Evolutionary conservation across 2,329 filamentous ascomycete genomes (phyloP), one percentile per base, ranked within the genome.

Genomic region (Didymella glomerata): DNA sequence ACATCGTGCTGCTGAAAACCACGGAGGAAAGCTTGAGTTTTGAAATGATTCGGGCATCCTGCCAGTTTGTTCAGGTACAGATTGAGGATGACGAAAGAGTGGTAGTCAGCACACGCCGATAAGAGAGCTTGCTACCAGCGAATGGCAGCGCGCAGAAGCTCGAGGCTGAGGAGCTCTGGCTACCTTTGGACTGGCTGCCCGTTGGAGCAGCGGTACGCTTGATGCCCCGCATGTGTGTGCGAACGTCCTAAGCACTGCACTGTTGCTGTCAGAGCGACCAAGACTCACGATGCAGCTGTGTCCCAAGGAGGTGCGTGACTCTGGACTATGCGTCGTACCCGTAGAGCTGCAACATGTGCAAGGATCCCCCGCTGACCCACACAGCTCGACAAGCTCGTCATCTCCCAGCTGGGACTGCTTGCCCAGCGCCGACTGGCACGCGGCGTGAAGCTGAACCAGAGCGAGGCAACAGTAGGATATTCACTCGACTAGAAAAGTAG

Each of bases 321-420:
- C 57, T 40, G 45, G 34, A 14, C 28, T 34, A 8, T 30, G 27
- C 27, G 8, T 7, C 27, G 10, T 7, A 8, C 13, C 41, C 48
- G 34, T 11, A 41, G 32, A n/a, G 32, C 32, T 16, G 11, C n/a
- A 30, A 20, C 34, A 14, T 16, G 4, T 45, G 40, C 38, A 50
- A 18, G 53, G 47, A 30, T 30, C 53, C 58, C 34, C 16, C 60
- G 65, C 72, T 75, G 68, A 76, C 64, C 40, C 47, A 32, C 52
- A 64, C 70, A 98, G 94, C 85, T 98, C 74, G 94, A 98, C 84
- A 98, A 98, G 87, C 91, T 98, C 79, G 86, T 90, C 76, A 94
- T 96, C 75, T 91, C 93, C 54, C 92, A 97, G 79, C 83, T 96
- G 62, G 94, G 94, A 68, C 85, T 90, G 67, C 85, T 97, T 48